Evolutionary conservation across 768 basidiomycete genomes (phyloP), one percentile per base, ranked within the genome.

Genomic region (Daedaleopsis nitida): DNA sequence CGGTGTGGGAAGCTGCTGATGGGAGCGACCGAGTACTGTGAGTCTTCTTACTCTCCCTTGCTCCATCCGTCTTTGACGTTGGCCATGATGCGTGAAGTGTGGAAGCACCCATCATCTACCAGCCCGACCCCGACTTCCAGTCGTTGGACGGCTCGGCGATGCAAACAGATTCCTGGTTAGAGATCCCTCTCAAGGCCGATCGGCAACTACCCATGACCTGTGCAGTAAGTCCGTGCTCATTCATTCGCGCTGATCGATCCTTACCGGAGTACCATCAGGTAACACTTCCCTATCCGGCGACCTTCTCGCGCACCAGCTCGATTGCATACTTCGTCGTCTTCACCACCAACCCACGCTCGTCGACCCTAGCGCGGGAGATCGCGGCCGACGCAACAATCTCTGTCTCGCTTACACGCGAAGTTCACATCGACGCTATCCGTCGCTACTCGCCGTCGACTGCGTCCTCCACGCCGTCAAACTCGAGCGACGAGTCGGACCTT

Each of bases 281-380:
- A 21, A 88, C 88, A 55, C 73, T 91, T 34, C 89, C 89, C 21
- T 81, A 80, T 24, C 79, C 83, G 16, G 77, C 83, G 13, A 81
- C 81, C 5, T 89, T 89, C 74, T 78, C 83, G 65, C 87, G 89
- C 32, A 71, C 80, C 24, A 80, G 79, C 17, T 81, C 80, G n/a
- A 81, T 91, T 62, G 83, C 88, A 13, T 90, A 85, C 67, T 91
- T 85, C 66, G 86, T 89, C 54, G 86, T 90, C 32, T 90, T 90
- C 73, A 83, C 83, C 11, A 89, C 89, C 34, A 82, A 74, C 9
- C 83, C 86, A 17, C 78, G 84, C 43, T 86, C 84, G 17, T 72
- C 77, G 1, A 64, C 73, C 12, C 74, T 90, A 35, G 80, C 85
- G 10, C 81, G 79, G 59, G 88, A 91, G 68, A 88, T 91, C 38